These are phyloP conservation scores for Lachancea quebecensis DNA, from an alignment of 805 yeast species.

Conservation along the genomic window DNA sequence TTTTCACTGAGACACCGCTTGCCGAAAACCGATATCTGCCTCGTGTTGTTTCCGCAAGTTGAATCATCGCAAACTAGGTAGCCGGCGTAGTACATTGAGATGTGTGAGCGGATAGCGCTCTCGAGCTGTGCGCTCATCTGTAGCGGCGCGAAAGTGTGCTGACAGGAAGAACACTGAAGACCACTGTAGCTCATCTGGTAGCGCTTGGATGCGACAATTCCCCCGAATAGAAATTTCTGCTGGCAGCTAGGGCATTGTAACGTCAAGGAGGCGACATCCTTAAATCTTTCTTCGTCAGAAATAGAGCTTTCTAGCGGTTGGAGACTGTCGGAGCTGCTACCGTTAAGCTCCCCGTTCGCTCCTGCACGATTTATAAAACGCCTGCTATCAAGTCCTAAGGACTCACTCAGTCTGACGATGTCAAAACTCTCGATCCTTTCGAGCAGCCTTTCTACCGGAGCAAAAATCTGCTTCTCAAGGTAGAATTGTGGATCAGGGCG, in stretches of 20 bases:
- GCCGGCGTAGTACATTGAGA: conserved; percentile 77
- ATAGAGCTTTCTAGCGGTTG: conserved; percentile 77
- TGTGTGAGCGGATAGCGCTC: conserved; percentile 56
- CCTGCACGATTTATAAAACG: conserved; percentile 42
- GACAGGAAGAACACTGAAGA: conserved; percentile 59
- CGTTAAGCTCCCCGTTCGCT: conserved; percentile 22
- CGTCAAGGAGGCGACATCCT: conserved; percentile 48
- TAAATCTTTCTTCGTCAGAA: conserved; percentile 76
- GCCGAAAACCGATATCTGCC: conserved; percentile 87
- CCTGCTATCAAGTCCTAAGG: conserved; percentile 70
- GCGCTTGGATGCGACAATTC: conserved; percentile 57
- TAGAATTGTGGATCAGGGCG: conserved; percentile 74
- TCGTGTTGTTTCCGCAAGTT: conserved; percentile 70
- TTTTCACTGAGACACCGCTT: conserved; percentile 60
- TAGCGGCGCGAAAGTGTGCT: conserved; percentile 42
- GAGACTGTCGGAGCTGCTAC: conserved; percentile 36
- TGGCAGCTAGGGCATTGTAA: conserved; percentile 59
- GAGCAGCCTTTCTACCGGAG: conserved; percentile 83
- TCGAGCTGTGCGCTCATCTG: conserved; percentile 70
- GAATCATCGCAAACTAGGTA: conserved; percentile 81
- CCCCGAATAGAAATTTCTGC: conserved; percentile 58
- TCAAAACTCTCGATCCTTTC: conserved; percentile 86
- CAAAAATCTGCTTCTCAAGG: conserved; percentile 79
- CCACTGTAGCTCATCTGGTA: conserved; percentile 64
- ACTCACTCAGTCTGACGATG: conserved; percentile 63